Evolutionary conservation across 192 early-diverging fungal genomes (phyloP), one percentile per base, ranked within the genome.

Genomic region (Obelidium mucronatum): DNA sequence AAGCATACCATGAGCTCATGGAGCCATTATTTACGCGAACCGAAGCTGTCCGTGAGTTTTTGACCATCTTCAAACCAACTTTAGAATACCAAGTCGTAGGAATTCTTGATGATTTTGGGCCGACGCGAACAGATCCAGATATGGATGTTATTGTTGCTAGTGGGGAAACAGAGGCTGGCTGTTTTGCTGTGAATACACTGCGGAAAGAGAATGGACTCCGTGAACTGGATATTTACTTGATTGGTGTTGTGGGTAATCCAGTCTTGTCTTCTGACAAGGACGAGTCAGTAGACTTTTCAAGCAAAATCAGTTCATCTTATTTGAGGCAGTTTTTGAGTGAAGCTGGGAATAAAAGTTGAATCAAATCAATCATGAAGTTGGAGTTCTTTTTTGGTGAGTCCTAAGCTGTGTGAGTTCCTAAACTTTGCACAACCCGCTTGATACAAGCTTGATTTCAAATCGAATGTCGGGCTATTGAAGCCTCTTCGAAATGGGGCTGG

Each of bases 71-170:
- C 42, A 80, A 85, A 51, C 81, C 80, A 8, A 80, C 62, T 51
- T 52, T 94, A 1, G 35, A 68, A 24, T 86, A 83, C 58, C 77
- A 89, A 39, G 84, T 91, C 44, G 91, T 88, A 8, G 91, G 92
- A 0, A 91, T 99, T 34, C 76, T 79, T 30, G 96, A 99, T 80
- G 89, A 88, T 1, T 95, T 89, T 77, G 97, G 97, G 0, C 97
- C 97, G 0, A 96, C 95, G 0, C 84, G 87, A 2, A 87, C 85
- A 0, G 93, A 94, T 39, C 64, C 88, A 0, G 81, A 89, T 1
- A 86, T 99, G 22, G 84, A 92, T 52, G 93, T 91, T 1, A 78
- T 99, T 34, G 94, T 96, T 11, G 92, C 92, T 28, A 95, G 94
- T 11, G 82, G 85, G 30, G 97, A 99, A 71, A 97, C 97, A 0